Percentiles rank a stretch among this genome's conserved stretches.
Evolutionary conservation across 1,284 basidiomycete species (phyloP).

Genomic region (Xerocomus tenax): DNA sequence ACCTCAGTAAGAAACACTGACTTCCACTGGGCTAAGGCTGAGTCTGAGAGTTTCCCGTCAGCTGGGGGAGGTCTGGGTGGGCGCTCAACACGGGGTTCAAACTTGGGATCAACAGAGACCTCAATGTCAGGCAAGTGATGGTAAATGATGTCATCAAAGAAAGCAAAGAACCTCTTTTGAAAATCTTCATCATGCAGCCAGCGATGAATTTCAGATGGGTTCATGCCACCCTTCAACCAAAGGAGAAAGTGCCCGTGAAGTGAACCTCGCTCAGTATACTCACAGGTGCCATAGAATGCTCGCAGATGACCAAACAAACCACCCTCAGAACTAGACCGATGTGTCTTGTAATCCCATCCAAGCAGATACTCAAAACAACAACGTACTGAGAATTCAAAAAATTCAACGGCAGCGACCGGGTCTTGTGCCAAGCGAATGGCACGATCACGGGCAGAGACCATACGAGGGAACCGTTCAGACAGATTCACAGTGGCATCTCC

Average conservation of each 20-base stretch:
- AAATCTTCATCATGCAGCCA: neutral
- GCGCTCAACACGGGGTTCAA: constrained; percentile 5
- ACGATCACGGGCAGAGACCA: neutral
- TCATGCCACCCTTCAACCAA: constrained; percentile 5
- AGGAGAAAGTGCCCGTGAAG: constrained; percentile 14
- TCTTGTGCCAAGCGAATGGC: constrained; percentile 1
- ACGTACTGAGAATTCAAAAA: constrained; percentile 7
- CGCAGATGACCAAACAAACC: constrained; percentile 2
- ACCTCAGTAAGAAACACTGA: neutral
- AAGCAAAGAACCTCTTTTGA: constrained; percentile 5
- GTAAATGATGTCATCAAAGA: constrained; percentile 11
- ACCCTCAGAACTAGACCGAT: neutral
- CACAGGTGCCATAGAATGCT: constrained; percentile 11
- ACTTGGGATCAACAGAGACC: neutral
- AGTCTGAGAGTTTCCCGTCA: no score
- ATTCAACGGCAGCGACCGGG: constrained; percentile 6
- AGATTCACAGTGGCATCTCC: constrained; percentile 4
- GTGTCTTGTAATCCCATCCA: constrained; percentile 6
- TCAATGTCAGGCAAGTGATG: constrained; percentile 13
- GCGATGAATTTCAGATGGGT: constrained; percentile 6
- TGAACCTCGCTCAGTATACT: constrained; percentile 12
- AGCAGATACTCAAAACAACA: constrained; percentile 8
- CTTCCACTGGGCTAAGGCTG: neutral
- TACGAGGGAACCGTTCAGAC: neutral
- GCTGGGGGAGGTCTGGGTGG: neutral